Evolutionary conservation across 2,329 filamentous ascomycete species (phyloP).

Genomic region (Exophiala xenobiotica): DNA sequence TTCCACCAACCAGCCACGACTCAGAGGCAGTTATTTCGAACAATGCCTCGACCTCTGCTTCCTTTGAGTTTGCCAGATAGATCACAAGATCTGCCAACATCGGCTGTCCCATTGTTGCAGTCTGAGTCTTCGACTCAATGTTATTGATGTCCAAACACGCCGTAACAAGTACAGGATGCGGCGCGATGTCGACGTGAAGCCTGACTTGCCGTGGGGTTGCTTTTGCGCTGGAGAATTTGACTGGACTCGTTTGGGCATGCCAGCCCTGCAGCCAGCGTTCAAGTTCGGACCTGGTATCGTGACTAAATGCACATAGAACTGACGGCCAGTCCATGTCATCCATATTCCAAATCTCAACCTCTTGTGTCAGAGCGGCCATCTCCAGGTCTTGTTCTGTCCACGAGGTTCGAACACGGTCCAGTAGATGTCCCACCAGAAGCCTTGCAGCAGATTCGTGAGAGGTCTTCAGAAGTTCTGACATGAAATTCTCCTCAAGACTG

Average conservation of each 20-base stretch:
- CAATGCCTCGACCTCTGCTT: constrained; percentile 64
- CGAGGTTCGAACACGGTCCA: constrained; percentile 46
- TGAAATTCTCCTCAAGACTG: constrained; percentile 48
- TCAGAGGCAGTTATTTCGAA: constrained; percentile 78
- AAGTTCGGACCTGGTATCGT: constrained; percentile 43
- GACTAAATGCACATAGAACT: constrained; percentile 53
- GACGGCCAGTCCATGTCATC: constrained; percentile 55
- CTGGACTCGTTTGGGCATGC: constrained; percentile 47
- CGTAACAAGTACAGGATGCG: constrained; percentile 78
- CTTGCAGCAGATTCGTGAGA: constrained; percentile 48
- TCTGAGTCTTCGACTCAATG: constrained; percentile 8
- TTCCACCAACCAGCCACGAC: constrained; percentile 81
- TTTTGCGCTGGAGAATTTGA: constrained; percentile 12
- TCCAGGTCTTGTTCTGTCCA: constrained; percentile 53
- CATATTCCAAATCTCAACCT: constrained; percentile 53
- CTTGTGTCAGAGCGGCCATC: constrained; percentile 53
- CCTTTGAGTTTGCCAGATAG: constrained; percentile 41
- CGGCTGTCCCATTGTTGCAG: constrained; percentile 44
- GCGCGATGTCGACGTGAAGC: constrained; percentile 87
- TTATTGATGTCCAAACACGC: constrained; percentile 57
- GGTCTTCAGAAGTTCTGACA: constrained; percentile 47
- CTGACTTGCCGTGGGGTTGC: constrained; percentile 60
- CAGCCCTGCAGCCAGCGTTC: constrained; percentile 55
- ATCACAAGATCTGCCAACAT: constrained; percentile 45
- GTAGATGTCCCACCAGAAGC: constrained; percentile 53